Base-by-base conservation (phyloP, 257 asterid genomes). In the Voacanga thouarsii region DNA sequence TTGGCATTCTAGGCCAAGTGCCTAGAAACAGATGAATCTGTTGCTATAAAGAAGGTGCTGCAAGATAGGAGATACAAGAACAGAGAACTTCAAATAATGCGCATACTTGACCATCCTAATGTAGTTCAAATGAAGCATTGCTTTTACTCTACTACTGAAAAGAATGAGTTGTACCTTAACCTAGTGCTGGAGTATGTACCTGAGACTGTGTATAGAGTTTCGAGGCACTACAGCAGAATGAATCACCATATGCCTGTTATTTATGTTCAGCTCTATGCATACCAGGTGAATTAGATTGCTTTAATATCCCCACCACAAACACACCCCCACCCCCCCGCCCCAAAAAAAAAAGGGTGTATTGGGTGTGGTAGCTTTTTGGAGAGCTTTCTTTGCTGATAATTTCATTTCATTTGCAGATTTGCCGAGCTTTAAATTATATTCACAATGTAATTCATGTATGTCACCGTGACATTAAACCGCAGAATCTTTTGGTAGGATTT, bases 381-480 rank as follows among this genome's bases (percentile, higher is more conserved):
- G n/a, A 39, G 47, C n/a, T 47, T 43, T 6, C 23, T 39, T 81
- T 76, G 41, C 41, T 47, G 39, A 37, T 60, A 63, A 56, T 24
- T 78, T 67, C 76, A 76, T 65, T 18, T 73, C 41, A 51, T 28
- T 44, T 80, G 85, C 89, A 94, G 99, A 94, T 94, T 33, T 94
- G 92, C 75, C 92, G 99, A 37, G 94, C 97, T 3, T 85, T 92
- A 51, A 90, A 89, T 83, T 94, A 92, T 82, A 84, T 91, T 53
- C 97, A 94, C 82, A 76, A 84, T 78, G 94, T 93, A 49, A 84
- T 91, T 59, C 90, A 96, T 55, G 92, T 91, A 12, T 92, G 99
- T 78, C 99, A 94, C 78, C 96, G 99, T 51, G 99, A 94, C 87
- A 94, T 94, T 82, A 94, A 94, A 79, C 98, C 99, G 10, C 99